Evolutionary conservation across 345 rosid genomes (phyloP), one percentile per base, ranked within the genome.

Genomic region (Alliaria petiolata): DNA sequence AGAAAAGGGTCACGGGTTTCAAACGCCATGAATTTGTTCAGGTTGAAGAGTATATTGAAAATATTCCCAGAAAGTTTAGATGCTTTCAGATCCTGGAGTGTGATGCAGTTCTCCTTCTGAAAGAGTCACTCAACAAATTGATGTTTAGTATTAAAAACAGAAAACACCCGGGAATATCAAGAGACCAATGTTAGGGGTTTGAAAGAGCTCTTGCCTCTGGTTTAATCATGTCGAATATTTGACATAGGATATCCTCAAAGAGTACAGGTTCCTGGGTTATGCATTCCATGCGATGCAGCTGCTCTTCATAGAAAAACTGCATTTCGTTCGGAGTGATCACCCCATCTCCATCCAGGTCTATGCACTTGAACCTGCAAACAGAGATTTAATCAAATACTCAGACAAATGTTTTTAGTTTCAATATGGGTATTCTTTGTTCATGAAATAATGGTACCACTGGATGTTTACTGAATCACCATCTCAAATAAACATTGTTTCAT

Each of bases 341-440:
- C 72, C 93, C 98, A 78, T 92, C 88, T 70, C 86, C 97, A 80
- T 74, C 95, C 81, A 92, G 85, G 82, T 92, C 98, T 75, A 92
- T 80, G 78, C 91, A 92, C 69, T 83, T 92, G 84, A 92, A 92
- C 98, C 97, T 92, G 76, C 63, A 59, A 64, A 52, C 25, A 59
- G 42, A 50, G 17, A 39, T n/a, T 31, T 9, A 40, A 59, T 47
- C 67, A n/a, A 74, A 20, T 40, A 12, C 9, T 2, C 35, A 15
- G 26, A 35, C 8, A 22, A 55, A 19, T 8, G 36, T n/a, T 6
- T 6, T 35, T 28, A 34, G 15, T 20, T 19, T 49, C 58, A 56
- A 19, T 45, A 25, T 57, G 66, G 50, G 19, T 9, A 25, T 58
- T 12, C 15, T 25, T 12, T 10, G 12, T 49, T 17, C 8, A 46